phyloP scores from a whole-genome alignment of 129 eudicot species.

The Calendula officinalis region DNA sequence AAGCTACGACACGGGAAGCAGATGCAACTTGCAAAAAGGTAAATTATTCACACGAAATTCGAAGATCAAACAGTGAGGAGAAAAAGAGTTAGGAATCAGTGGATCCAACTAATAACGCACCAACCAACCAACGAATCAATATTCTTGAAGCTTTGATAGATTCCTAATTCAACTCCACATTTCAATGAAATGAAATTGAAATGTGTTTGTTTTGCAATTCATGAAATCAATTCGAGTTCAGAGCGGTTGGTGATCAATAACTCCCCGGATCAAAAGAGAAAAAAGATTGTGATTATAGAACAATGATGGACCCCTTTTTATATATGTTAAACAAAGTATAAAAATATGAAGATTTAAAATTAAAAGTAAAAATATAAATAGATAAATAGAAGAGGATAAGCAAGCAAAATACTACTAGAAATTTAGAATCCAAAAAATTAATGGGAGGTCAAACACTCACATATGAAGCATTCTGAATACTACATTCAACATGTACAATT shows the following conservation, averaged over 20 bases:
- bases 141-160: slow-evolving; percentile 14
- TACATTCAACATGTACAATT: too few relatives aligned
- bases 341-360: too few relatives aligned
- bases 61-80: slow-evolving; percentile 13
- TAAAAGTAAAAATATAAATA: too few relatives aligned
- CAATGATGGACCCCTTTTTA: slow-evolving; percentile 16
- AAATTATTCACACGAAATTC: background rate
- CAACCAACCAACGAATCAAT: slow-evolving; percentile 7
- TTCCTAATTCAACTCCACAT: slow-evolving; percentile 22
- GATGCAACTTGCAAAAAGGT: slow-evolving; percentile 33
- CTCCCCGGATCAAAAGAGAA: slow-evolving; percentile 20
- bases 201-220: background rate
- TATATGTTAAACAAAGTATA: background rate
- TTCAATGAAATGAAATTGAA: slow-evolving; percentile 1
- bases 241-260: slow-evolving; percentile 25
- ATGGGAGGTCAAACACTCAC: too few relatives aligned
- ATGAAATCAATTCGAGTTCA: slow-evolving; percentile 13
- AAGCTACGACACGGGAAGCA: slow-evolving; percentile 21
- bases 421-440: too few relatives aligned
- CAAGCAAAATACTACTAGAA: too few relatives aligned
- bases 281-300: slow-evolving; percentile 12
- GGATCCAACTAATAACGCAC: slow-evolving; percentile 28
- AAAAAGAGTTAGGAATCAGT: slow-evolving; percentile 9
- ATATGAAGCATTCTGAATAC: too few relatives aligned
- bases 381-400: too few relatives aligned